Percentiles rank a stretch among this genome's conserved stretches.
phyloP scores from a whole-genome alignment of 352 stramenopile genomes.

The Aphanomyces invadans region DNA sequence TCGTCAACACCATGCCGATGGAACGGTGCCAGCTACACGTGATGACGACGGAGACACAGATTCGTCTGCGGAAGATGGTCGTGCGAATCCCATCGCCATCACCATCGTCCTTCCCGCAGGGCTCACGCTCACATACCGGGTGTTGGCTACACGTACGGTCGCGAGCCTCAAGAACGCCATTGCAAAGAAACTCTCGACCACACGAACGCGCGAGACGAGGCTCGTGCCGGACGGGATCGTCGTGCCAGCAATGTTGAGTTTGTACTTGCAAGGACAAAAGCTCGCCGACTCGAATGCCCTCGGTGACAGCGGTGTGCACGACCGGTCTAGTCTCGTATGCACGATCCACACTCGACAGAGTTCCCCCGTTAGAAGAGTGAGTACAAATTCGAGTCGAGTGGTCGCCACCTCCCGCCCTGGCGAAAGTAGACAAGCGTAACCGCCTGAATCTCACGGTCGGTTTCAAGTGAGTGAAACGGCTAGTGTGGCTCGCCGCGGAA shows the following conservation, averaged over 20 bases:
- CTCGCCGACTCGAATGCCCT: background rate
- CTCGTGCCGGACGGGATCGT: background rate
- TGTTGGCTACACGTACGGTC: background rate
- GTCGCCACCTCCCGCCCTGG: too few species aligned
- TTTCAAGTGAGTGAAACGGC: too few species aligned
- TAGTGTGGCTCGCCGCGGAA: too few species aligned
- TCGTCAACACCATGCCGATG: too few species aligned
- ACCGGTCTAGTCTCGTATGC: slow-evolving; percentile 1
- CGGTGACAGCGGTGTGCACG: background rate
- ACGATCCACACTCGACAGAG: background rate
- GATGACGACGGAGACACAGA: too few species aligned
- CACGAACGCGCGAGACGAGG: background rate
- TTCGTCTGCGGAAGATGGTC: too few species aligned
- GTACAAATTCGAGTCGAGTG: too few species aligned
- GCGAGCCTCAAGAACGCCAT: slow-evolving; percentile 2
- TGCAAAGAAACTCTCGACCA: slow-evolving; percentile 11
- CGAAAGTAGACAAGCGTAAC: too few species aligned
- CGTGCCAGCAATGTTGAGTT: background rate
- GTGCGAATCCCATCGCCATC: slow-evolving; percentile 16
- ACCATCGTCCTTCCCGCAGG: background rate
- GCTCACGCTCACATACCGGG: slow-evolving; percentile 1
- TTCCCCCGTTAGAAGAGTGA: too few species aligned
- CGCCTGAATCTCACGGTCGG: too few species aligned
- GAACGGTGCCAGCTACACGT: too few species aligned
- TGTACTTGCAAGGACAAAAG: background rate